Conservation (phyloP, 129 eudicot species). For the Helichrysum umbraculigerum region DNA sequence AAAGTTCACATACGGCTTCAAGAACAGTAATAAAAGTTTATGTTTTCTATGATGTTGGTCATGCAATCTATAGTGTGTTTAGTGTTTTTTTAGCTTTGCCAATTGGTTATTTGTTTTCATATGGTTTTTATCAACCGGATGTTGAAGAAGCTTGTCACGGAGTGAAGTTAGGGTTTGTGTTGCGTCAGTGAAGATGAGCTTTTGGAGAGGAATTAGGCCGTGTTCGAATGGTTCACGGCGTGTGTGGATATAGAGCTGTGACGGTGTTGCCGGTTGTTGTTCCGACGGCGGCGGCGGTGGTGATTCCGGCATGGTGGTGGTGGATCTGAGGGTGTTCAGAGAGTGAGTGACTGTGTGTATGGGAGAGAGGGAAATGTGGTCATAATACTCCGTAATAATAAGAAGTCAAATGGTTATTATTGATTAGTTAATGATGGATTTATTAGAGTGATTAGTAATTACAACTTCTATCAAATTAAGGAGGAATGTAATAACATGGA, state of each 20-base stretch:
- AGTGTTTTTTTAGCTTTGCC: too few species aligned
- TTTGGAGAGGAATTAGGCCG: constrained; percentile 39
- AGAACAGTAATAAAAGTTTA: too few species aligned
- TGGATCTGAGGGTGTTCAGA: constrained; percentile 30
- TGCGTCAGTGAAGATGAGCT: constrained; percentile 42
- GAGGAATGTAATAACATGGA: background rate
- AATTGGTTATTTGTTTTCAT: too few species aligned
- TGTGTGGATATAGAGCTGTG: constrained; percentile 29
- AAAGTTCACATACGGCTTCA: too few species aligned
- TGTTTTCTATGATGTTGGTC: too few species aligned
- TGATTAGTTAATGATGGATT: constrained; percentile 28
- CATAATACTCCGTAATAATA: background rate
- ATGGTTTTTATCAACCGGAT: constrained; percentile 4
- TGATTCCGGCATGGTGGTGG: constrained; percentile 26
- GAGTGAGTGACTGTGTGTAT: constrained; percentile 22
- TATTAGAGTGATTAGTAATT: background rate
- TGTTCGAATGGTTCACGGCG: constrained; percentile 44
- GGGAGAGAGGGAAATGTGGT: constrained; percentile 19
- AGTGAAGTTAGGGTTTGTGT: constrained; percentile 44
- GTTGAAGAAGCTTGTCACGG: constrained; percentile 60
- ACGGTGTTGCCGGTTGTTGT: constrained; percentile 13
- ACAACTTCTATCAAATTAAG: background rate
- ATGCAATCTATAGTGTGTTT: too few species aligned
- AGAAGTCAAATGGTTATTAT: constrained; percentile 14
- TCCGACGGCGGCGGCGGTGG: constrained; percentile 20